These are phyloP conservation scores for Capronia coronata DNA, from an alignment of 2,329 filamentous ascomycete species.

Conservation along the genomic window DNA sequence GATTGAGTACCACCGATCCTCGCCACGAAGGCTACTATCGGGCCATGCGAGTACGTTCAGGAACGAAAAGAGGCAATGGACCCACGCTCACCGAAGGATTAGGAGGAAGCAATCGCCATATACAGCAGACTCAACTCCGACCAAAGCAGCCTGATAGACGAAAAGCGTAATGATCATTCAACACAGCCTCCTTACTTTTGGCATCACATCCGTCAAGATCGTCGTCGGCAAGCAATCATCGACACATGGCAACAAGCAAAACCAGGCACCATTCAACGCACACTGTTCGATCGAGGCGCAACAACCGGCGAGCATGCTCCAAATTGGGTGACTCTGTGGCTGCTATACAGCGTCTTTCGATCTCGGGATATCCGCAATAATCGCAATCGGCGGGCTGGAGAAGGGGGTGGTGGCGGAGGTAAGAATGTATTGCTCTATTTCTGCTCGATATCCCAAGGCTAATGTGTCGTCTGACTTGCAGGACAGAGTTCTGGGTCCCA, in stretches of 20 bases:
- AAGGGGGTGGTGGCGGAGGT: conserved; percentile 22
- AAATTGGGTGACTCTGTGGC: conserved; percentile 44
- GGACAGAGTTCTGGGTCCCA: conserved; percentile 17
- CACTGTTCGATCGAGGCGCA: conserved; percentile 37
- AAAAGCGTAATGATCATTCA: conserved; percentile 34
- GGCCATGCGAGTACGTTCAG: conserved; percentile 39
- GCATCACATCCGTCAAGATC: conserved; percentile 42
- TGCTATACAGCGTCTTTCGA: conserved; percentile 45
- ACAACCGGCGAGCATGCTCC: conserved; percentile 41
- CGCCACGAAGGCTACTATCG: conserved; percentile 41
- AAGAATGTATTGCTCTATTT: not conserved
- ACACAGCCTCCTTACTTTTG: conserved; percentile 42
- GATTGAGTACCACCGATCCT: conserved; percentile 37
- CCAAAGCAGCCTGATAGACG: conserved; percentile 38
- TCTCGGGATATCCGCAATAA: conserved; percentile 43
- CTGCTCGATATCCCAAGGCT: not conserved
- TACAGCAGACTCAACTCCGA: conserved; percentile 40
- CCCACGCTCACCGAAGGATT: conserved; percentile 13
- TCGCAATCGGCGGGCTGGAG: conserved; percentile 36
- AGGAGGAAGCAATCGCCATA: conserved; percentile 42
- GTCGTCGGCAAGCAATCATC: conserved; percentile 38
- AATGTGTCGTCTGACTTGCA: conserved; percentile 5
- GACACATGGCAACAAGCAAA: conserved; percentile 40
- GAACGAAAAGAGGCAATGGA: not conserved
- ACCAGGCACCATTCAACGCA: conserved; percentile 33